These are phyloP conservation scores for Phytopythium litorale DNA, from an alignment of 352 stramenopile species.

Conservation along the genomic window DNA sequence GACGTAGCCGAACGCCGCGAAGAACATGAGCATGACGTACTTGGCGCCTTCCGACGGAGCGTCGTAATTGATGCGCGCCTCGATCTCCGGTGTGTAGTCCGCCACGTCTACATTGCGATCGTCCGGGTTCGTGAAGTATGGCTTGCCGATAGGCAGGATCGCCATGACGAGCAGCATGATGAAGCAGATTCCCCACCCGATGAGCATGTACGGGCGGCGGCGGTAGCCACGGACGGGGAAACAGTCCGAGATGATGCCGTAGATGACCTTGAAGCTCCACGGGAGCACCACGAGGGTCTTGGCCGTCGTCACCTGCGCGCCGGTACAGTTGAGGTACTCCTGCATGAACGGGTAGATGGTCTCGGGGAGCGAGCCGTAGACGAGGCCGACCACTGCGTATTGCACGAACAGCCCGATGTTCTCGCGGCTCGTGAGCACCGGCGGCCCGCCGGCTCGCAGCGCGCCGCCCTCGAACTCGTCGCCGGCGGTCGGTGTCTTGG, in stretches of 20 bases:
- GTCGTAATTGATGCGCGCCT: conserved; percentile 24
- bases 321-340: conserved; percentile 44
- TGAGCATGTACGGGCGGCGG: conserved; percentile 55
- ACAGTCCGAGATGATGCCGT: conserved; percentile 56
- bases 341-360: conserved; percentile 54
- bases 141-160: conserved; percentile 27
- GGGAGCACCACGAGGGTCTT: conserved; percentile 29
- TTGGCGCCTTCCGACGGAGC: conserved; percentile 31
- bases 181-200: conserved; percentile 44
- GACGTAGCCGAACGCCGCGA: conserved; percentile 69
- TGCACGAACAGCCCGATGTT: conserved; percentile 41
- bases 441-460: conserved; percentile 30
- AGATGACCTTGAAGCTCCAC: conserved; percentile 67
- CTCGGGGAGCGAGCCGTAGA: conserved; percentile 35
- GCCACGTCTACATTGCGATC: conserved; percentile 13
- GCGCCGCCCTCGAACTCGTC: conserved; percentile 33
- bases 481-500: conserved; percentile 18
- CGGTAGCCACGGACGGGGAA: conserved; percentile 53
- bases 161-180: conserved; percentile 40
- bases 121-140: conserved; percentile 37
- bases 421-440: conserved; percentile 22
- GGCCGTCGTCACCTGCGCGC: conserved; percentile 21
- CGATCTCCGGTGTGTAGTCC: conserved; percentile 22
- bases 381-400: conserved; percentile 46
- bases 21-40: conserved; percentile 68